These are phyloP conservation scores for Carex sylvatica DNA, from an alignment of 202 grass and related monocot genomes.

Conservation along the genomic window DNA sequence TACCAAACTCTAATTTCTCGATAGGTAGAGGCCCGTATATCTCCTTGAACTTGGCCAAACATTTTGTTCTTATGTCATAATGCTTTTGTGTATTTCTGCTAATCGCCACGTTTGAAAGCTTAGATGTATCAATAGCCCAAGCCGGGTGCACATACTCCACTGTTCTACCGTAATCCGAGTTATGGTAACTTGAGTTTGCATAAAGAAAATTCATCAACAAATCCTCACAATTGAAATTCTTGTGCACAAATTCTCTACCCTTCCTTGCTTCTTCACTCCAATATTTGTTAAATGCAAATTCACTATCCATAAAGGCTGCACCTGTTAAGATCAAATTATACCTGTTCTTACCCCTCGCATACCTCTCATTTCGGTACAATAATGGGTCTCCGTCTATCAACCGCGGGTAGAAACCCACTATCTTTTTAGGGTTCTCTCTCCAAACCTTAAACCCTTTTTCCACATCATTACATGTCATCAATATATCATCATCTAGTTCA, in stretches of 20 bases:
- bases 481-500: slow-evolving; percentile 95
- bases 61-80: slow-evolving; percentile 75
- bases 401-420: slow-evolving; percentile 91
- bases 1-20: slow-evolving; percentile 61
- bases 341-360: slow-evolving; percentile 77
- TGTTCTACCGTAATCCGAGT: slow-evolving; percentile 50
- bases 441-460: slow-evolving; percentile 96
- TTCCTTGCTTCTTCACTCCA: slow-evolving; percentile 76
- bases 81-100: slow-evolving; percentile 81
- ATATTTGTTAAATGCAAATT: slow-evolving; percentile 80
- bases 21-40: slow-evolving; percentile 62
- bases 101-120: slow-evolving; percentile 78
- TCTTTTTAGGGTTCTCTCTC: slow-evolving; percentile 83
- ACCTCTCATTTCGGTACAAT: slow-evolving; percentile 83
- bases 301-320: slow-evolving; percentile 89
- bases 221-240: slow-evolving; percentile 96
- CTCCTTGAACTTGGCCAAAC: slow-evolving; percentile 67
- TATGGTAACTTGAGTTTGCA: slow-evolving; percentile 51
- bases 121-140: slow-evolving; percentile 96
- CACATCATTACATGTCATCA: slow-evolving; percentile 96
- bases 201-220: slow-evolving; percentile 93
- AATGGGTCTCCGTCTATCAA: slow-evolving; percentile 69
- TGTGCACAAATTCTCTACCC: slow-evolving; percentile 70
- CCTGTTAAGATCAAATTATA: slow-evolving; percentile 95
- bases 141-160: slow-evolving; percentile 95